Percentiles rank a stretch among this genome's conserved stretches.
Conservation (phyloP, 1,139 yeast genomes). For the Suhomyces bribrorum region DNA sequence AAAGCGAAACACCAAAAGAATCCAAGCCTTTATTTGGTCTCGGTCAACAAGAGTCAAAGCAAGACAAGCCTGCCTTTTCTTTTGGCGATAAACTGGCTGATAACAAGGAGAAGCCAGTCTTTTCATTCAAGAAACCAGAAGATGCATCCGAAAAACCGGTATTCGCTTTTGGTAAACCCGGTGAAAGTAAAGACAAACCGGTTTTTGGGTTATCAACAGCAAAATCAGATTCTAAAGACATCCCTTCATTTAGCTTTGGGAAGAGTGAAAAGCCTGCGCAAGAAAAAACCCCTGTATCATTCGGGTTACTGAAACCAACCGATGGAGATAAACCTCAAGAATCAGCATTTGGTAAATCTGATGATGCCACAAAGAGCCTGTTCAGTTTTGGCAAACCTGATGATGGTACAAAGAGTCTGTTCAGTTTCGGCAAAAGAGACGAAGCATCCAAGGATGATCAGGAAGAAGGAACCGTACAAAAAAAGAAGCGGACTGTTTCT, state of each 20-base stretch:
- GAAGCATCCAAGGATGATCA: background rate
- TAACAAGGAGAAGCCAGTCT: background rate
- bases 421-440: background rate
- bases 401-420: background rate
- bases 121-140: background rate
- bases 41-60: background rate
- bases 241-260: background rate
- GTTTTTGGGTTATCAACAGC: background rate
- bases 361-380: background rate
- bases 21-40: background rate
- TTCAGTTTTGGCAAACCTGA: background rate
- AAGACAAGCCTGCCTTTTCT: constrained; percentile 1
- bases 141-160: constrained; percentile 5
- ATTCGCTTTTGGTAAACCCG: constrained; percentile 7
- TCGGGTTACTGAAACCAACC: background rate
- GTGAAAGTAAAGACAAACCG: background rate
- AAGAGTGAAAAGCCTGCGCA: background rate
- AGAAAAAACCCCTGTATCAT: background rate
- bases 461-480: constrained; percentile 1
- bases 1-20: background rate
- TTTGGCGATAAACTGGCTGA: constrained; percentile 1
- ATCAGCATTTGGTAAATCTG: constrained; percentile 1
- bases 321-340: background rate
- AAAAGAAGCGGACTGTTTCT: constrained; percentile 1
- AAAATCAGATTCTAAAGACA: background rate